Percentiles rank a stretch among this genome's conserved stretches.
Conservation (phyloP, 305 asterid species). For the Fraxinus angustifolia region DNA sequence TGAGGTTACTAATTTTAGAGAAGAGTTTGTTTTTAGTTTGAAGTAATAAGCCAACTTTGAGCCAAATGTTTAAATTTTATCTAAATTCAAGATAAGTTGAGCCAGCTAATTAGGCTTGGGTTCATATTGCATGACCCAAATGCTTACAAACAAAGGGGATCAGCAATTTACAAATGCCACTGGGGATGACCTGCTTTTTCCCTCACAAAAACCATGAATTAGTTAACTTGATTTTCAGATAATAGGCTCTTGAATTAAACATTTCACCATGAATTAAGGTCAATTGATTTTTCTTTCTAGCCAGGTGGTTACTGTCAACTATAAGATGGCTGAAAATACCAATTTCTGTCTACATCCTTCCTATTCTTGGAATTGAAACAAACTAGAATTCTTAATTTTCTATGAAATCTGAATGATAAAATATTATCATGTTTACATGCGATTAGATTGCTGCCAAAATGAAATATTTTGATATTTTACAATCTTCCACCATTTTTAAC, state of each 20-base stretch:
- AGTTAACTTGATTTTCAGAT: not conserved
- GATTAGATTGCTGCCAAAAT: not conserved
- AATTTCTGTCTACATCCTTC: not conserved
- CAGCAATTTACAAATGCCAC: not conserved
- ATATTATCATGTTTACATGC: not conserved
- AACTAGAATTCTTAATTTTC: not conserved
- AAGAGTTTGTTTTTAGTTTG: not conserved
- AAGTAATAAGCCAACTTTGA: not conserved
- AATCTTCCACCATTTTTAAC: not conserved
- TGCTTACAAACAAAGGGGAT: not conserved
- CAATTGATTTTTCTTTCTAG: not conserved
- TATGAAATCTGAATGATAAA: not conserved
- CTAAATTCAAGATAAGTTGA: not conserved
- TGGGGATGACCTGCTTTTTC: not conserved
- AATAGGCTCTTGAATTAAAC: not conserved
- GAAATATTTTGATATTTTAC: no score
- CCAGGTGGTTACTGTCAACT: not conserved
- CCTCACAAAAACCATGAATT: not conserved
- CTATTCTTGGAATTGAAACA: not conserved
- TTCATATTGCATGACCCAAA: not conserved
- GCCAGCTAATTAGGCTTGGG: not conserved
- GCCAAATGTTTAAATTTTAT: not conserved
- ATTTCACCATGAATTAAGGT: not conserved
- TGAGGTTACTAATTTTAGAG: not conserved
- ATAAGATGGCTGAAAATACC: not conserved